Conservation (phyloP, 768 basidiomycete species). For the Hygrocybe punicea region DNA sequence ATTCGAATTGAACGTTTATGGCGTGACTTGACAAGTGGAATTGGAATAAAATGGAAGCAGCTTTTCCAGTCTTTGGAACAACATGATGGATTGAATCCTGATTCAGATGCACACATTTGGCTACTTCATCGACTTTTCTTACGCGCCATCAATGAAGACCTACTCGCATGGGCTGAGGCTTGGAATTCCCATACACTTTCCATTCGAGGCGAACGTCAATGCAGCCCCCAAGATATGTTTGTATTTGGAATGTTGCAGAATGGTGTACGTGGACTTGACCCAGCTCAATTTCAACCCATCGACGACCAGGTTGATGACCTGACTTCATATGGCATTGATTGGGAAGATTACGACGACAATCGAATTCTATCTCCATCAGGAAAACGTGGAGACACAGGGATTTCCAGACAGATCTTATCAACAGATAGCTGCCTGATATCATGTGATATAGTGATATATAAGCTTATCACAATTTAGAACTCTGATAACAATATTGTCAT, state of each 20-base stretch:
- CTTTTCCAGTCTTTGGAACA: slow-evolving; percentile 26
- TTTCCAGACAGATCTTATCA: too few species aligned
- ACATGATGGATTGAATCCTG: slow-evolving; percentile 20
- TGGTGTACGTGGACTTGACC: slow-evolving; percentile 25
- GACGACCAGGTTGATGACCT: slow-evolving; percentile 10
- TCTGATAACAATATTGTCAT: too few species aligned
- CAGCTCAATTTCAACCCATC: not conserved
- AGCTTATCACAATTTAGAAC: too few species aligned
- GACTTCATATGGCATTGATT: slow-evolving; percentile 25
- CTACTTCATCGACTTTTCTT: slow-evolving; percentile 40
- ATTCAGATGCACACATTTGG: slow-evolving; percentile 20
- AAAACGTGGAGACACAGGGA: too few species aligned
- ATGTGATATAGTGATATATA: too few species aligned
- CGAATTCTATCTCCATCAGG: not conserved
- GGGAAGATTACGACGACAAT: slow-evolving; percentile 16
- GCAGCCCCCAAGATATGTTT: slow-evolving; percentile 29
- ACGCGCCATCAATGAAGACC: slow-evolving; percentile 28
- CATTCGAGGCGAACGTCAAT: slow-evolving; percentile 13
- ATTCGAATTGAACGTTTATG: slow-evolving; percentile 27
- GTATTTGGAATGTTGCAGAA: slow-evolving; percentile 31
- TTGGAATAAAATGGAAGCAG: slow-evolving; percentile 29
- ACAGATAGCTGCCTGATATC: too few species aligned
- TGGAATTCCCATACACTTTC: slow-evolving; percentile 38
- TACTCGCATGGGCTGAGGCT: slow-evolving; percentile 26
- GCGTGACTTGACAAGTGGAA: slow-evolving; percentile 20